These are phyloP conservation scores for Haplosporangium gracile DNA, from an alignment of 192 early-diverging fungal species.

Conservation along the genomic window DNA sequence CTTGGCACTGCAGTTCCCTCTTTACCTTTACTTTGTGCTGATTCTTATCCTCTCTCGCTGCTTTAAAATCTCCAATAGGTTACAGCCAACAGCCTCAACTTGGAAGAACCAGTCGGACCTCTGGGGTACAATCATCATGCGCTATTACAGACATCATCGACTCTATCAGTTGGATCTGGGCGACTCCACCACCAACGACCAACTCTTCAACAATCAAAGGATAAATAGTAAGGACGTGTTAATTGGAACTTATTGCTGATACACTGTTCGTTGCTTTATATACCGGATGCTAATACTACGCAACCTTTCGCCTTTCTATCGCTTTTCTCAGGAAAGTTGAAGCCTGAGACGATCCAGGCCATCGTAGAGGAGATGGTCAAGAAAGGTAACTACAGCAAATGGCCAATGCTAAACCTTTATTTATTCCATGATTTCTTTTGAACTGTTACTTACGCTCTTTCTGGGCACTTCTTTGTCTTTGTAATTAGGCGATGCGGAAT, in stretches of 20 bases:
- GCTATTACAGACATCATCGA: conserved; percentile 75
- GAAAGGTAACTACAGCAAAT: conserved; percentile 69
- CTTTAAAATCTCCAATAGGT: neutral
- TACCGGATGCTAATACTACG: neutral
- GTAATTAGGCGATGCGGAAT: conserved; percentile 67
- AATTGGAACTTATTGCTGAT: neutral
- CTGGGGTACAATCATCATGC: conserved; percentile 84
- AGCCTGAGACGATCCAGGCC: conserved; percentile 74
- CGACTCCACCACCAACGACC: conserved; percentile 62
- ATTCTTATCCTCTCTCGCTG: neutral
- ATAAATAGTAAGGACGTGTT: conserved; percentile 69
- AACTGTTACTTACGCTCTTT: neutral
- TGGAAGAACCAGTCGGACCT: conserved; percentile 81
- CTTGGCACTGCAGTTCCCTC: neutral
- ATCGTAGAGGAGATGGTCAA: conserved; percentile 83
- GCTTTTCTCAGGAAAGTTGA: conserved; percentile 60
- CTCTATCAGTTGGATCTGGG: conserved; percentile 75
- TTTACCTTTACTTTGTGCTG: neutral
- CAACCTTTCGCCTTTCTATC: neutral
- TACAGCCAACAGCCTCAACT: conserved; percentile 59
- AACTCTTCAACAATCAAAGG: conserved; percentile 77
- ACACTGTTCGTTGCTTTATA: neutral
- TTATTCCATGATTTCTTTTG: neutral
- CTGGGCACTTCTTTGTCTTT: neutral
- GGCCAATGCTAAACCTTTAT: conserved; percentile 30